Evolutionary conservation across 352 stramenopile species (phyloP), one percentile per base, ranked within the genome.

Genomic region (Thalassiosira hispida): DNA sequence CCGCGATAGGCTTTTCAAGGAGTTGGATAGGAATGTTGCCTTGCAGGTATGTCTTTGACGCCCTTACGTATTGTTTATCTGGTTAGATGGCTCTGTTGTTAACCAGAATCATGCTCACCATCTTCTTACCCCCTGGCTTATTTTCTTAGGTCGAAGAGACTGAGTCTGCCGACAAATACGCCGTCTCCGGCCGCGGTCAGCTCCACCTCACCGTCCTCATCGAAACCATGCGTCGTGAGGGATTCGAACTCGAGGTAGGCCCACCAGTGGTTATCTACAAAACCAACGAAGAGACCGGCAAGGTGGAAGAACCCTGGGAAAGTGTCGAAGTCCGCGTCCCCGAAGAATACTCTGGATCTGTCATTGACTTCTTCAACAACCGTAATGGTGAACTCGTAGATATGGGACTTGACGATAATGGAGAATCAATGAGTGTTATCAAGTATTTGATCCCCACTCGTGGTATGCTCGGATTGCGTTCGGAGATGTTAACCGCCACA

Each of bases 151-250:
- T 98, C 56, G 97, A 94, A 64, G 92, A 97, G 57, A 98, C 96
- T 2, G 97, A 97, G 22, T 97, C 97, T 42, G 89, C 90, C 8
- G 94, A 97, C 70, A 84, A 90, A 33, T 99, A 98, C 75, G 96
- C 98, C 79, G 97, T 99, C 3, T 97, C 97, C 60, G 97, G 97
- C 51, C 94, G 97, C 82, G 97, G 97, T 53, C 97, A 99, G 81
- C 91, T 99, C 59, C 97, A 99, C 86, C 91, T 99, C 14, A 98
- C 97, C 57, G 98, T 99, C 55, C 89, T 99, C 65, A 98, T 99
- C 73, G 97, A 99, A 86, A 98, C 96, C 70, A 99, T 99, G 97
- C 93, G 97, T 77, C 96, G 97, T 76, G 97, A 99, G 83, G 97
- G 97, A 55, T 99, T 99, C 69, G 97, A 99, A 90, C 94, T 99